Evolutionary conservation across 2,329 filamentous ascomycete genomes (phyloP).

Genomic region (Neopestalotiopsis rosae): DNA sequence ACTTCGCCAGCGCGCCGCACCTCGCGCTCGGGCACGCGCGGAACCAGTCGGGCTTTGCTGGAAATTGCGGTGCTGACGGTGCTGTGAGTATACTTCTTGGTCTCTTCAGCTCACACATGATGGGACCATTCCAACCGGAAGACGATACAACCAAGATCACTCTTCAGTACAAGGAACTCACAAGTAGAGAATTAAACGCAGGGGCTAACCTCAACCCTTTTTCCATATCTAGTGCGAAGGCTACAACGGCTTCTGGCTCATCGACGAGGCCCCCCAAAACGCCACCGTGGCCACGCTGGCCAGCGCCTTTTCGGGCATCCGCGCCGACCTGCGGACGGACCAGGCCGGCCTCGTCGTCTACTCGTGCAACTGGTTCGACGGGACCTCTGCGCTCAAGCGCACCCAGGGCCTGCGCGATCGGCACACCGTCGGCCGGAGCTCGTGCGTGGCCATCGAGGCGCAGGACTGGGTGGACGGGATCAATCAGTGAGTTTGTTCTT

Average conservation of each 20-base stretch:
- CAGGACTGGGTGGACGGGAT: slow-evolving; percentile 81
- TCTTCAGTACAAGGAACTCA: no score
- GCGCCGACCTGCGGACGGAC: slow-evolving; percentile 71
- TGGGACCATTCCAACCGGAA: background rate
- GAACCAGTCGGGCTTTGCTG: slow-evolving; percentile 57
- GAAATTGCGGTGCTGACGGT: slow-evolving; percentile 66
- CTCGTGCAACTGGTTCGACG: slow-evolving; percentile 64
- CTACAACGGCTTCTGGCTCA: slow-evolving; percentile 68
- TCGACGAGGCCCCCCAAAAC: slow-evolving; percentile 45
- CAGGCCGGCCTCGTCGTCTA: slow-evolving; percentile 76
- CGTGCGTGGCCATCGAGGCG: slow-evolving; percentile 77
- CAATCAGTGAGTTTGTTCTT: slow-evolving; percentile 59
- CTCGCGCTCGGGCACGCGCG: slow-evolving; percentile 65
- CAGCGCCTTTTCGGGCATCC: slow-evolving; percentile 70
- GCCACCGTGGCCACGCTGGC: slow-evolving; percentile 60
- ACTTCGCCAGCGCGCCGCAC: slow-evolving; percentile 69
- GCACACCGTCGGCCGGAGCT: slow-evolving; percentile 61
- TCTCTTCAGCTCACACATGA: background rate
- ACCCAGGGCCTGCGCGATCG: slow-evolving; percentile 58
- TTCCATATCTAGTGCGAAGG: slow-evolving; percentile 61
- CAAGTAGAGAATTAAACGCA: no score
- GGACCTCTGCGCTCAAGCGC: slow-evolving; percentile 58
- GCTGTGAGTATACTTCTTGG: slow-evolving; percentile 32
- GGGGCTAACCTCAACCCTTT: no score
- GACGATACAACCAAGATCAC: no score